A percentile compares a stretch with the other conserved stretches of the same genome.
These are phyloP conservation scores for Stachybotrys echinatus DNA, from an alignment of 2,329 filamentous ascomycete species.

Conservation along the genomic window DNA sequence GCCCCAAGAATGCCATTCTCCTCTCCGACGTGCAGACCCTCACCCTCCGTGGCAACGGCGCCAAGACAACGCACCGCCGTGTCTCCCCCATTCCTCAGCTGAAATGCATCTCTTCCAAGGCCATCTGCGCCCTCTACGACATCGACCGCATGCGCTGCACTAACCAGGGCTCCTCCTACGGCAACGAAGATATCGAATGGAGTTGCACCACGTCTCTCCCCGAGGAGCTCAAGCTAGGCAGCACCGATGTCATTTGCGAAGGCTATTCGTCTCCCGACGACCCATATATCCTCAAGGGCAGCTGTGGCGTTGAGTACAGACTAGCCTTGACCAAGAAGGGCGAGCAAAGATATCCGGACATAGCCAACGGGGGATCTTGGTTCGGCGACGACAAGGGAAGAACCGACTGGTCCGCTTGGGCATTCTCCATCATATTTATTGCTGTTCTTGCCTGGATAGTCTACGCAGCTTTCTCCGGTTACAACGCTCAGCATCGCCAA, in stretches of 20 bases:
- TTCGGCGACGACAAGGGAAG: slow-evolving; percentile 21
- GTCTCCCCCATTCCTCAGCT: slow-evolving; percentile 73
- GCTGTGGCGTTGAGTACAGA: slow-evolving; percentile 87
- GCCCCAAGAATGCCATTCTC: slow-evolving; percentile 47
- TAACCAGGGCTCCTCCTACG: slow-evolving; percentile 79
- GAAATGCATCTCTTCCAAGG: slow-evolving; percentile 63
- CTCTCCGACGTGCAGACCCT: slow-evolving; percentile 65
- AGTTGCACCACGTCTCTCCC: slow-evolving; percentile 66
- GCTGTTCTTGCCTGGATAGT: slow-evolving; percentile 57
- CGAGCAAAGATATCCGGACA: slow-evolving; percentile 61
- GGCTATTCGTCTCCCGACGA: slow-evolving; percentile 76
- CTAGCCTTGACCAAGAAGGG: slow-evolving; percentile 73
- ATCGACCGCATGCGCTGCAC: slow-evolving; percentile 84
- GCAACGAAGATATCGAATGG: slow-evolving; percentile 81
- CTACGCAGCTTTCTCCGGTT: slow-evolving; percentile 42
- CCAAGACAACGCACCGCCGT: slow-evolving; percentile 70
- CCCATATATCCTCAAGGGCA: slow-evolving; percentile 82
- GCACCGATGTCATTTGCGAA: slow-evolving; percentile 88
- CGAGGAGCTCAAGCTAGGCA: slow-evolving; percentile 63
- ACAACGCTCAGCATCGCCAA: slow-evolving; percentile 8
- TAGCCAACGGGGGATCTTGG: slow-evolving; percentile 33
- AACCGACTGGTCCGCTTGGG: slow-evolving; percentile 28
- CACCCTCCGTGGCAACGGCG: slow-evolving; percentile 62
- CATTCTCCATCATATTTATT: slow-evolving; percentile 61
- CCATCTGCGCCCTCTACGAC: slow-evolving; percentile 63